Conservation (phyloP, 176 grass and related monocot species). For the Guadua angustifolia region DNA sequence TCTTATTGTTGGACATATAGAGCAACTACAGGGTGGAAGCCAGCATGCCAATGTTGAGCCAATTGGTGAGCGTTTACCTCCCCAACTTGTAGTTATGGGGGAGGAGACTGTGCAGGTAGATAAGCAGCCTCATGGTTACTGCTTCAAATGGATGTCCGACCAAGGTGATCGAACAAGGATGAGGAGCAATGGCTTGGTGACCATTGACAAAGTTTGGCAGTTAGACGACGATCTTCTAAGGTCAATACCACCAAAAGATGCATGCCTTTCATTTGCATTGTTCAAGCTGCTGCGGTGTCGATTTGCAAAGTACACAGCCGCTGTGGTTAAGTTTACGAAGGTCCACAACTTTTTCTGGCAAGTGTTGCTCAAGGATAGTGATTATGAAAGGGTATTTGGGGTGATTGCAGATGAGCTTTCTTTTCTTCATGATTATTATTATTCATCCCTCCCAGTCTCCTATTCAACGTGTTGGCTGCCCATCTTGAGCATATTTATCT, state of each 20-base stretch:
- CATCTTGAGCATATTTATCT: neutral
- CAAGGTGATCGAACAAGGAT: neutral
- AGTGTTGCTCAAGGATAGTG: neutral
- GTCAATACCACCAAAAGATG: neutral
- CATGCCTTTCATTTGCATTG: conserved; percentile 19
- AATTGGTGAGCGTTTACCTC: neutral
- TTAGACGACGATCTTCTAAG: neutral
- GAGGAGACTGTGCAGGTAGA: neutral
- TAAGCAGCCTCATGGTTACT: neutral
- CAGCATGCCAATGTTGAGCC: too few species aligned
- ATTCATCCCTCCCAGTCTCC: neutral
- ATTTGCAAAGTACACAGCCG: neutral
- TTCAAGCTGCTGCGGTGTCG: conserved; percentile 38
- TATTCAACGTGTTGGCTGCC: neutral
- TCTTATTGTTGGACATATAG: conserved; percentile 18
- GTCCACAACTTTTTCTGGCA: neutral
- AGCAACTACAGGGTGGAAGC: neutral
- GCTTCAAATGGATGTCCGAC: neutral
- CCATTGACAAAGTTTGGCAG: neutral
- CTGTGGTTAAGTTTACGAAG: too few species aligned
- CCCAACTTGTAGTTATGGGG: conserved; percentile 1
- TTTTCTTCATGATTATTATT: conserved; percentile 33
- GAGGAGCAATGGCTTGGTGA: neutral
- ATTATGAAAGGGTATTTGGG: neutral
- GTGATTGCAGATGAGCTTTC: conserved; percentile 12